Conservation (phyloP, 176 grass and related monocot species). For the Raddia guianensis region DNA sequence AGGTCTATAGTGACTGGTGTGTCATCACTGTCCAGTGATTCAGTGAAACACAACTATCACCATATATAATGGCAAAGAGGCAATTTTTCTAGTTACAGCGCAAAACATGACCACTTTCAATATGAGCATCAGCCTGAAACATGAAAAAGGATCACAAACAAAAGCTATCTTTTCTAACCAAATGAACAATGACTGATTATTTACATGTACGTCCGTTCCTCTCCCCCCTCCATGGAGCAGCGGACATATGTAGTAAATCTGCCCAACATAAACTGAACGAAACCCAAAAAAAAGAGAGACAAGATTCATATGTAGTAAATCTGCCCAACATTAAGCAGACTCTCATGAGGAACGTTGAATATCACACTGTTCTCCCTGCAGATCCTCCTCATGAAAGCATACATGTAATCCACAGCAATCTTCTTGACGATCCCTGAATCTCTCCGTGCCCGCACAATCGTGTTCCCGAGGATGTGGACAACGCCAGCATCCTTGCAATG, state of each 20-base stretch:
- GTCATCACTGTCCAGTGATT: neutral
- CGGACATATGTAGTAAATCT: no score
- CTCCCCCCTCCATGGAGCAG: neutral
- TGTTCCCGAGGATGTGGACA: conserved; percentile 98
- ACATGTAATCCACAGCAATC: conserved; percentile 77
- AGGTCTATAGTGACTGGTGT: neutral
- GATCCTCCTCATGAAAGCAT: conserved; percentile 85
- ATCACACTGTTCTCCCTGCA: conserved; percentile 97
- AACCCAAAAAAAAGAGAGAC: neutral
- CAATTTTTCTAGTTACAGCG: neutral
- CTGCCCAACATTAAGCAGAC: conserved; percentile 88
- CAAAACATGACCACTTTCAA: neutral
- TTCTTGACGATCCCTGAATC: conserved; percentile 80
- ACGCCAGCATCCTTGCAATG: conserved; percentile 85
- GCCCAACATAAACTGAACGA: neutral
- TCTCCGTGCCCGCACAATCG: conserved; percentile 71
- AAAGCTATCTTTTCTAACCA: neutral
- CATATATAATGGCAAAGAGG: neutral
- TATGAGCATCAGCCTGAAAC: no score
- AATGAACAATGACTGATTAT: conserved; percentile 17
- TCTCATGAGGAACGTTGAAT: conserved; percentile 92
- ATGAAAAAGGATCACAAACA: neutral
- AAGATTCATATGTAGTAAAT: conserved; percentile 76
- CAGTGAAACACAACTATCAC: neutral
- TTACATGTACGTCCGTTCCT: neutral